phyloP scores from a whole-genome alignment of 2,329 filamentous ascomycete genomes.

The Diaporthe nobilis region DNA sequence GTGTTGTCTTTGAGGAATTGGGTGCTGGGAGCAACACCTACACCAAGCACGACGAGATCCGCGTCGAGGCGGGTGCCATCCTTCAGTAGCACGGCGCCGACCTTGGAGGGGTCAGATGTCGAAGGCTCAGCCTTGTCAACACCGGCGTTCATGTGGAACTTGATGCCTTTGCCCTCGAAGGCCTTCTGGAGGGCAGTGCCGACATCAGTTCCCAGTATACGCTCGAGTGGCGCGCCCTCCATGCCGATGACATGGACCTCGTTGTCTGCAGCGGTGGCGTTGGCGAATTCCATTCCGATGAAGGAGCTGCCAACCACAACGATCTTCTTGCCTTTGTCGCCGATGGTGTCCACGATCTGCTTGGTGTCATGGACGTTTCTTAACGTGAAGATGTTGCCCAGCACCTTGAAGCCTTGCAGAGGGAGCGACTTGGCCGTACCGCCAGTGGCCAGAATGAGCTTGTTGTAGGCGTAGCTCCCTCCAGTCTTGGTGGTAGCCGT shows the following conservation, averaged over 20 bases:
- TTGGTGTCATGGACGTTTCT: conserved; percentile 83
- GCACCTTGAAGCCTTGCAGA: conserved; percentile 85
- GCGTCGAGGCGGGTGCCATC: conserved; percentile 88
- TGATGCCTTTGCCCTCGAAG: conserved; percentile 88
- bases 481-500: conserved; percentile 82
- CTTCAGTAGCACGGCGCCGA: conserved; percentile 86
- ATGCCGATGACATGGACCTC: conserved; percentile 89
- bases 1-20: conserved; percentile 83
- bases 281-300: conserved; percentile 98
- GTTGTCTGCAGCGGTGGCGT: conserved; percentile 84
- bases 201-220: conserved; percentile 85
- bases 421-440: conserved; percentile 83
- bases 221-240: conserved; percentile 87
- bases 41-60: conserved; percentile 91
- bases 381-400: conserved; percentile 89
- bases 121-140: conserved; percentile 89
- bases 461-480: conserved; percentile 82
- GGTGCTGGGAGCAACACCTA: conserved; percentile 89
- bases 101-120: conserved; percentile 74
- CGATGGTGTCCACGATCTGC: conserved; percentile 83
- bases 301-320: conserved; percentile 94
- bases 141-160: conserved; percentile 84
- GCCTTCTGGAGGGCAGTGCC: conserved; percentile 84
- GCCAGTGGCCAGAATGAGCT: conserved; percentile 91
- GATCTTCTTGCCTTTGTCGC: conserved; percentile 89